These are phyloP conservation scores for Amylostereum areolatum DNA, from an alignment of 1,284 basidiomycete genomes.

Conservation along the genomic window DNA sequence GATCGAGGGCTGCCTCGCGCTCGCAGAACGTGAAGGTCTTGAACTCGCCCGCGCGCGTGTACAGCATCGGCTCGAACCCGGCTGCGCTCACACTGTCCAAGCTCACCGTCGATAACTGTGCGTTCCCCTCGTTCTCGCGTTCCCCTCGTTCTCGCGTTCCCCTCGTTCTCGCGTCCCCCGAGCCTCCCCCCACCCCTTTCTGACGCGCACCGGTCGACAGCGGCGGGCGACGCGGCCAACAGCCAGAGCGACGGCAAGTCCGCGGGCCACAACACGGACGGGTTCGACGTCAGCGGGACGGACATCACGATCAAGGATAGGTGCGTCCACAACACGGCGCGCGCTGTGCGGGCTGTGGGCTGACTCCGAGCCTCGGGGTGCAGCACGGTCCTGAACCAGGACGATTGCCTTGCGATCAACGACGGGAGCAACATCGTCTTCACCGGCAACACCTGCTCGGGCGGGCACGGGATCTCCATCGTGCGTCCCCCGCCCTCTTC, in stretches of 20 bases:
- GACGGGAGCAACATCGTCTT: conserved; percentile 49
- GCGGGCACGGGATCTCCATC: conserved; percentile 58
- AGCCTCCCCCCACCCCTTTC: not conserved
- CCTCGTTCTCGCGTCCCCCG: conserved; percentile 3
- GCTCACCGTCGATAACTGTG: conserved; percentile 33
- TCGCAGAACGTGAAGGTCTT: conserved; percentile 29
- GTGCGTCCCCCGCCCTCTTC: conserved; percentile 11
- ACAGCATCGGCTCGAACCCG: conserved; percentile 26
- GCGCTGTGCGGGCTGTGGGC: conserved; percentile 5
- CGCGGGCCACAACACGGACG: conserved; percentile 42
- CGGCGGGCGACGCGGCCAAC: conserved; percentile 35
- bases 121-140: conserved; percentile 9
- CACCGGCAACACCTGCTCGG: conserved; percentile 44
- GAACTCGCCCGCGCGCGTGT: conserved; percentile 31
- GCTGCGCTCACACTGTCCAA: conserved; percentile 23
- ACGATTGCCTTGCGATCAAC: conserved; percentile 62
- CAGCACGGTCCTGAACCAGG: conserved; percentile 30
- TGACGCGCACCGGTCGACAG: conserved; percentile 19
- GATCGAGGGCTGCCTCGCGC: not conserved
- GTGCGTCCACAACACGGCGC: too few species aligned
- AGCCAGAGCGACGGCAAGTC: conserved; percentile 33
- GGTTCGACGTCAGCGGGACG: conserved; percentile 42
- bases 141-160: conserved; percentile 3
- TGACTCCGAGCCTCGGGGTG: not conserved
- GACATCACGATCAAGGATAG: conserved; percentile 38